Evolutionary conservation across 805 yeast species (phyloP).

Genomic region (Schizosaccharomyces octosporus): DNA sequence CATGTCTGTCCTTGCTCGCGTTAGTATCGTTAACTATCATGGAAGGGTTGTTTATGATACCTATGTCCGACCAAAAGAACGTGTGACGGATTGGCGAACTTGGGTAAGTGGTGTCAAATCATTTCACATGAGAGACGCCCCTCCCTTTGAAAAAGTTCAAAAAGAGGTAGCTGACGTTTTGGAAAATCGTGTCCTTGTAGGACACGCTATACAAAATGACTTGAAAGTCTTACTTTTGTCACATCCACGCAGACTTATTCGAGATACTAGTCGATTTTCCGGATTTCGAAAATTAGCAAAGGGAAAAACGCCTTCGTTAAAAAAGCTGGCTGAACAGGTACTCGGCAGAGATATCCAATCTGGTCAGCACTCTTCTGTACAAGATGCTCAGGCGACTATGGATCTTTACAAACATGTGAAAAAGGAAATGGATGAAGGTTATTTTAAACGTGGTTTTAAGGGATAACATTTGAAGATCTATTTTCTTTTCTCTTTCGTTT

Average conservation of each 20-base stretch:
- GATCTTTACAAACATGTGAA: slow-evolving; percentile 39
- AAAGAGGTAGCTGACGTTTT: slow-evolving; percentile 26
- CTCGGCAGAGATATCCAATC: slow-evolving; percentile 39
- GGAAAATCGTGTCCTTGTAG: slow-evolving; percentile 37
- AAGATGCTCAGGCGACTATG: slow-evolving; percentile 80
- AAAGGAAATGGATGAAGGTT: slow-evolving; percentile 25
- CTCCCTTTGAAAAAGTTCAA: slow-evolving; percentile 44
- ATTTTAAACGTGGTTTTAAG: not conserved
- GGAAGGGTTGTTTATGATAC: slow-evolving; percentile 50
- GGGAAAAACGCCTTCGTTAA: slow-evolving; percentile 53
- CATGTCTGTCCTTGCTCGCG: slow-evolving; percentile 66
- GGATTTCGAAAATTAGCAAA: slow-evolving; percentile 20
- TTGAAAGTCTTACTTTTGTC: slow-evolving; percentile 38
- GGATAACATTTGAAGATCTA: not conserved
- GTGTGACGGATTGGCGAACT: slow-evolving; percentile 76
- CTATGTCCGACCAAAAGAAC: slow-evolving; percentile 50
- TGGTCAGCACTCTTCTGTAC: slow-evolving; percentile 57
- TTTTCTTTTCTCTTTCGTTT: not conserved
- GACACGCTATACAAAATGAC: slow-evolving; percentile 71
- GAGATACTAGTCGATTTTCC: slow-evolving; percentile 45
- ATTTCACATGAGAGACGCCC: slow-evolving; percentile 39
- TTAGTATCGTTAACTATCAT: slow-evolving; percentile 61
- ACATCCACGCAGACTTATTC: slow-evolving; percentile 35
- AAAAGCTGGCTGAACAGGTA: slow-evolving; percentile 33
- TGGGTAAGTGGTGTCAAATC: slow-evolving; percentile 76